Conservation (phyloP, 108 stramenopile species). For the Nitzschia sp. region DNA sequence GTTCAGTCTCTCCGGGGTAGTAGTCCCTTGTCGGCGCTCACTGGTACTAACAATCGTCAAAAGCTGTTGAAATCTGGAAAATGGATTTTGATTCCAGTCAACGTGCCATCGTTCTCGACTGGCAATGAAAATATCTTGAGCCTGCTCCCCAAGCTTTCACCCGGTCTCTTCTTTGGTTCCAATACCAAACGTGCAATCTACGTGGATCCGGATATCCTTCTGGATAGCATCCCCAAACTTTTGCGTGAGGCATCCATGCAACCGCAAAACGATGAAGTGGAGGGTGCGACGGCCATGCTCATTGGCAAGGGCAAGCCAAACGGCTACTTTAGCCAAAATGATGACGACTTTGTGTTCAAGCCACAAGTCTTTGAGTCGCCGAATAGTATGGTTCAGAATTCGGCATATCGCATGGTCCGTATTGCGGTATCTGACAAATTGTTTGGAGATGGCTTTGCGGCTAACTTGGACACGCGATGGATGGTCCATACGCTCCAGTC, state of each 20-base stretch:
- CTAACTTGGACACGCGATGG: conserved; percentile 69
- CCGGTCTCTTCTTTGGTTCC: conserved; percentile 70
- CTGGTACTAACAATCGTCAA: background rate
- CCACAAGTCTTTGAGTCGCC: conserved; percentile 14
- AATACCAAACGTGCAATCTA: conserved; percentile 61
- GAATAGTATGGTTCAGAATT: conserved; percentile 38
- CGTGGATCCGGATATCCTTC: conserved; percentile 57
- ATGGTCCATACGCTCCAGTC: conserved; percentile 64
- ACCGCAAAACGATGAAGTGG: conserved; percentile 37
- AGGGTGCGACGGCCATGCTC: conserved; percentile 62
- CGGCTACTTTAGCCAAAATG: conserved; percentile 21
- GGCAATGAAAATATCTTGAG: conserved; percentile 33
- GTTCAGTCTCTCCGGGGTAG: conserved; percentile 30
- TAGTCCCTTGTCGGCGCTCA: background rate
- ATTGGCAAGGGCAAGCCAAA: conserved; percentile 41
- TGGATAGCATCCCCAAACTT: conserved; percentile 54
- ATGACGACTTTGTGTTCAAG: conserved; percentile 15
- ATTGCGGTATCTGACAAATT: conserved; percentile 65
- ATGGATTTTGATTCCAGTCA: conserved; percentile 73
- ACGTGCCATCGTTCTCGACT: conserved; percentile 31
- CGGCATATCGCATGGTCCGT: conserved; percentile 67
- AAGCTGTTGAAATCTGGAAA: conserved; percentile 56
- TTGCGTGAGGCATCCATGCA: conserved; percentile 52
- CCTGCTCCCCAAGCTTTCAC: conserved; percentile 79
- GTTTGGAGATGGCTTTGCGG: conserved; percentile 50